Evolutionary conservation across 2,329 filamentous ascomycete genomes (phyloP).

Genomic region (Ilyonectria sp.): DNA sequence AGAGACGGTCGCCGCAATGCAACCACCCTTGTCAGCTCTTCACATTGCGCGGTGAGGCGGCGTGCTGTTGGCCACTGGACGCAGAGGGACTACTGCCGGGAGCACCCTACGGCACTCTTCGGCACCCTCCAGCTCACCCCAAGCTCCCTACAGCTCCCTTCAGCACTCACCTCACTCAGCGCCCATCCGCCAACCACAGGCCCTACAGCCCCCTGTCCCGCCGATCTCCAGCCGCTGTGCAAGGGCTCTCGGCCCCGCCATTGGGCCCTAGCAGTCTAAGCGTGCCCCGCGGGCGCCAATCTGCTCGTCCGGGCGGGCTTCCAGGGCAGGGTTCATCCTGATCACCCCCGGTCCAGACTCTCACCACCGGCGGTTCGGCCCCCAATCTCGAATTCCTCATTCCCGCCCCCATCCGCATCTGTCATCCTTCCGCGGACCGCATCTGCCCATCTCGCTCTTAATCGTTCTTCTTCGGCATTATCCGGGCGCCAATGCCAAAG

Average conservation of each 20-base stretch:
- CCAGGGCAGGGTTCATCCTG: conserved; percentile 2
- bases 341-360: neutral
- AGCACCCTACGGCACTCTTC: neutral
- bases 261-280: conserved; percentile 6
- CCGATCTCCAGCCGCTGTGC: conserved; percentile 24
- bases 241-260: conserved; percentile 12
- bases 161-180: neutral
- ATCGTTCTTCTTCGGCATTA: conserved; percentile 1
- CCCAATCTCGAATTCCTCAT: neutral
- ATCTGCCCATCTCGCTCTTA: neutral
- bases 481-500: neutral
- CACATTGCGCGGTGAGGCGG: neutral
- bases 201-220: conserved; percentile 8
- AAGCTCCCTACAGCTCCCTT: neutral
- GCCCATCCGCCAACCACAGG: conserved; percentile 5
- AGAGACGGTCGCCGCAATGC: neutral
- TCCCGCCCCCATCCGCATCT: neutral
- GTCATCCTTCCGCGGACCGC: neutral
- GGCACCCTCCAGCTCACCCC: no score
- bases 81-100: no score
- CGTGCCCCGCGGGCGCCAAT: conserved; percentile 9
- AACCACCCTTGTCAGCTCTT: neutral
- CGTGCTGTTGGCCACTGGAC: neutral
- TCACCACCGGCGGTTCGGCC: conserved; percentile 1
- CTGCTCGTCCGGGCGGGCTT: conserved; percentile 3